Base-by-base conservation (phyloP, 73 alveolate genomes). In the Paramecium caudatum region DNA sequence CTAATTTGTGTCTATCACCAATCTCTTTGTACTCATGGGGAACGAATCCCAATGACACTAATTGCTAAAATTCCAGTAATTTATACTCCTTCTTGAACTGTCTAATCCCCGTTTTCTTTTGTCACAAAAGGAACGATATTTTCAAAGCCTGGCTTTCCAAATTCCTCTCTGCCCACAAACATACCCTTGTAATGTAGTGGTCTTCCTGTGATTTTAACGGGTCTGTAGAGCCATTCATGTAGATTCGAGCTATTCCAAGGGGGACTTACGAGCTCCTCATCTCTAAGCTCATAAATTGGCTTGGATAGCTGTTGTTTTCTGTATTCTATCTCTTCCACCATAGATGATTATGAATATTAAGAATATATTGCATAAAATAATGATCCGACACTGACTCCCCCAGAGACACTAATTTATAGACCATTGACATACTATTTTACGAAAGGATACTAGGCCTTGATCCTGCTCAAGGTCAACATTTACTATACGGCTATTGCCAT, bases 161-260 rank as follows among this genome's bases (percentile, higher is more conserved):
- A 86, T 61, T 70, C 82, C 13, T 61, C 65, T 16, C 90, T 48
- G 21, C 78, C 82, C 39, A 86, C 68, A 49, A 41, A 37, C 93
- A 86, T 86, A 23, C 85, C 85, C 65, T 23, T 23, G 46, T 78
- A 70, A 63, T 86, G 93, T 55, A 86, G 63, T 21, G 93, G 90
- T 62, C 93, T 70, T 41, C 93, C 93, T 47, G 85, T 86, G n/a
- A 86, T 47, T 70, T 81, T 21, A 8, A 86, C 93, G n/a, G 90
- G 46, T 78, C 84, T 86, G 23, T 86, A 86, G 37, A 86, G 85
- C 93, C 93, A 86, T 9, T 86, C 87, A 6, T 86, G 9, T 23
- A 62, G 30, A 50, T 61, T 86, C 17, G 74, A 62, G 34, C 68
- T 78, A 86, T 48, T 43, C 74, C 82, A 86, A 25, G 93, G 93